Base-by-base conservation (phyloP, 495 filamentous ascomycete genomes). In the Aspergillus nanangensis region DNA sequence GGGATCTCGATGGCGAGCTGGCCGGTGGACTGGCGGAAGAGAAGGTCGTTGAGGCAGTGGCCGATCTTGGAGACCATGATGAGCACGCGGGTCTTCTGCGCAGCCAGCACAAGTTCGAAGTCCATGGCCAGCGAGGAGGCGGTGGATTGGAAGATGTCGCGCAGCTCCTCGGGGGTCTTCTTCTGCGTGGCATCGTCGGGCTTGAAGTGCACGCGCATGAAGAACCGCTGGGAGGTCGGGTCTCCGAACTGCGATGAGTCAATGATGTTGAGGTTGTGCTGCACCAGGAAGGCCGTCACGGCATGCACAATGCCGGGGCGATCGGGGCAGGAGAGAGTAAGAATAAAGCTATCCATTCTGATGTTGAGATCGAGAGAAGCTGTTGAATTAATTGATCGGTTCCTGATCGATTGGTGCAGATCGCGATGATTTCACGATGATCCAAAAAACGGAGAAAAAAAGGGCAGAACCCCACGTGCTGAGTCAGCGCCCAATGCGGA, bases 21-120 rank as follows among this genome's bases (percentile, higher is more conserved):
- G 43, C 65, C 66, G 15, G 66, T 83, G 4, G 73, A 73, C 47
- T 79, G 74, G 35, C 85, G 79, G 78, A 84, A 89, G 11, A 89
- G 75, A n/a, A 89, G 68, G 59, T 89, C 85, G 62, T 89, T 87
- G 42, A 89, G 70, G 61, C 85, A 89, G 68, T 88, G 84, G 33
- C 85, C 85, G 56, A 85, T 87, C 69, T 89, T 89, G 44, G 81
- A 85, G 49, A 88, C 84, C 83, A 89, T 87, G 72, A 89, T 86
- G 58, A 89, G 71, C 46, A 87, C 79, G 44, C 78, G 74, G 19
- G 80, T 77, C 63, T 86, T 87, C 55, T 79, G 67, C 36, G 74
- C 63, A 18, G 77, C 73, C 23, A 79, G 73, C 48, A 77, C 68
- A 56, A 89, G 74, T 46, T 80, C 69, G 66, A 82, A 88, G 51